A percentile compares a stretch with the other conserved stretches of the same genome.
phyloP scores from a whole-genome alignment of 768 basidiomycete genomes.

The Boletus rufocinnamomeus region DNA sequence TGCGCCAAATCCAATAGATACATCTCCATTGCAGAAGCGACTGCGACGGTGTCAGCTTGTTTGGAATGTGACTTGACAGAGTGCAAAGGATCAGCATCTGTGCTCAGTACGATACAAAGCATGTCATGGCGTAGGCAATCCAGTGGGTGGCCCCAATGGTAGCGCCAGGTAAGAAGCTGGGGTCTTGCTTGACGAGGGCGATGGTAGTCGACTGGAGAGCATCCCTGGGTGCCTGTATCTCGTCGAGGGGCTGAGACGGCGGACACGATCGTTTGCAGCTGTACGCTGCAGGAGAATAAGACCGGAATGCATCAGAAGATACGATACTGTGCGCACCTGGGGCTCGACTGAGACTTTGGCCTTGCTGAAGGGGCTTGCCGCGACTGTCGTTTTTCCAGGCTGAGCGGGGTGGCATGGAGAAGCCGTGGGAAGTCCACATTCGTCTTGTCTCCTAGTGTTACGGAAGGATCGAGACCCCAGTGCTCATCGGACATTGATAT shows the following conservation, averaged over 20 bases:
- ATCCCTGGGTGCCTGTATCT: conserved; percentile 73
- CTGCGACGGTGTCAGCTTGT: conserved; percentile 74
- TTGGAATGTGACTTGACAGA: conserved; percentile 90
- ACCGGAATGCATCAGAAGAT: background rate
- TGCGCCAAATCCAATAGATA: conserved; percentile 72
- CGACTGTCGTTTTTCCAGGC: conserved; percentile 38
- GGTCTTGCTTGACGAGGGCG: no score
- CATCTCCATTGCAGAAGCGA: conserved; percentile 74
- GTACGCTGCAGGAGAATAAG: conserved; percentile 45
- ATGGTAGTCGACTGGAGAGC: no score
- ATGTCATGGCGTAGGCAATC: conserved; percentile 93
- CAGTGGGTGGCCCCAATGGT: conserved; percentile 93
- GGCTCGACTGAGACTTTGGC: conserved; percentile 55
- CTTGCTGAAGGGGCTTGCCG: conserved; percentile 40
- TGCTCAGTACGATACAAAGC: conserved; percentile 66
- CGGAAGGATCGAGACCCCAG: no score
- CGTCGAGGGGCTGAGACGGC: conserved; percentile 74
- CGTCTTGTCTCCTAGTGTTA: no score
- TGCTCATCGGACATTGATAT: no score
- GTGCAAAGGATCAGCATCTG: conserved; percentile 61
- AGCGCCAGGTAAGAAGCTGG: conserved; percentile 80
- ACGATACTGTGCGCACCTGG: conserved; percentile 44
- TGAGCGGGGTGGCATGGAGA: no score
- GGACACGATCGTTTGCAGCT: conserved; percentile 70
- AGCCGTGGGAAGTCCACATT: no score